phyloP scores from a whole-genome alignment of 495 filamentous ascomycete species.

The Geoglossum glabrum region DNA sequence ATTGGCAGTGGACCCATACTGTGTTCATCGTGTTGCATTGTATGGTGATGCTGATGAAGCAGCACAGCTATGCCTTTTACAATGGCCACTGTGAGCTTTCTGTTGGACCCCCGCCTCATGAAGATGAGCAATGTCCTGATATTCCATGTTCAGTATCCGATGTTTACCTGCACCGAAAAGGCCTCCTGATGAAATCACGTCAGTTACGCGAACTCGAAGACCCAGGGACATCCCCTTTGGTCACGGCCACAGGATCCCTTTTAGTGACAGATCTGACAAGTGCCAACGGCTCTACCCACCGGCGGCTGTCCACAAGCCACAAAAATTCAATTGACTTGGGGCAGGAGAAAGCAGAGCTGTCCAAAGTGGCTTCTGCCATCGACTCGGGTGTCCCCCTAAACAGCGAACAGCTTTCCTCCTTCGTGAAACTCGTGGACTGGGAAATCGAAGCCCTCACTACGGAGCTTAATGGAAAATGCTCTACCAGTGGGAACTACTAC shows the following conservation, averaged over 20 bases:
- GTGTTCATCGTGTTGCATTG: slow-evolving; percentile 55
- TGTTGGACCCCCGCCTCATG: background rate
- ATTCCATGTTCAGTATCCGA: slow-evolving; percentile 27
- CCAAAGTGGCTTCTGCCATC: slow-evolving; percentile 32
- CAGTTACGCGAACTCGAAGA: slow-evolving; percentile 21
- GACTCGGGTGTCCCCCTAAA: slow-evolving; percentile 35
- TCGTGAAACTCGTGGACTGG: slow-evolving; percentile 35
- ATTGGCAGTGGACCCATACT: slow-evolving; percentile 60
- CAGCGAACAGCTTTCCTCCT: slow-evolving; percentile 33
- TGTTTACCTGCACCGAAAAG: slow-evolving; percentile 26
- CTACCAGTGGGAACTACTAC: slow-evolving; percentile 25
- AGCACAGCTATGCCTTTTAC: slow-evolving; percentile 56
- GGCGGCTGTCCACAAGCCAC: background rate
- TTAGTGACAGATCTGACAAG: slow-evolving; percentile 15
- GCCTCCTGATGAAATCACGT: slow-evolving; percentile 24
- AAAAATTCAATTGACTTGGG: background rate
- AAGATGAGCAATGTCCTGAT: slow-evolving; percentile 1
- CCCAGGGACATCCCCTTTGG: slow-evolving; percentile 14
- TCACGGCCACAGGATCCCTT: slow-evolving; percentile 15
- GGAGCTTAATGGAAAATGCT: slow-evolving; percentile 38
- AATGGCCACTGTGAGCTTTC: slow-evolving; percentile 39
- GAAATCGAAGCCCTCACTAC: slow-evolving; percentile 40
- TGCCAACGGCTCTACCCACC: background rate
- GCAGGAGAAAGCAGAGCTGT: slow-evolving; percentile 21
- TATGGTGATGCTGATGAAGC: slow-evolving; percentile 58